Evolutionary conservation across 805 yeast genomes (phyloP).

Genomic region (Metschnikowia vanudenii): DNA sequence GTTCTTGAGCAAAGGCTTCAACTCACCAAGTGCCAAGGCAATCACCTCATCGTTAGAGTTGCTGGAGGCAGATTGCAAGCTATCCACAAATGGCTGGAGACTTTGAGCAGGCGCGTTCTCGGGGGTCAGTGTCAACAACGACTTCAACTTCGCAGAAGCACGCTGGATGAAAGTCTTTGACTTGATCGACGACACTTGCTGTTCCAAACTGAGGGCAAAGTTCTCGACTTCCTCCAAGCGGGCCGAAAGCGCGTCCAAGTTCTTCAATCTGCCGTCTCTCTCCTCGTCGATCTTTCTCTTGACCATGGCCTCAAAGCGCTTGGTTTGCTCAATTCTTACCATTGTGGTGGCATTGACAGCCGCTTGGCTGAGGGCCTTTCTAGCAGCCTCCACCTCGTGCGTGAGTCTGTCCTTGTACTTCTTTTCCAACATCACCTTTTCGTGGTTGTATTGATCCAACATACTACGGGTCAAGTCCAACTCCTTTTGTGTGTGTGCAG

Average conservation of each 20-base stretch:
- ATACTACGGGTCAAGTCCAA: constrained; percentile 57
- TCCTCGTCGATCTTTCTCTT: constrained; percentile 50
- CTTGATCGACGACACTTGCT: constrained; percentile 34
- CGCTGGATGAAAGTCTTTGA: constrained; percentile 32
- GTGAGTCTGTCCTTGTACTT: constrained; percentile 57
- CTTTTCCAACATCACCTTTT: constrained; percentile 57
- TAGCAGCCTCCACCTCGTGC: constrained; percentile 66
- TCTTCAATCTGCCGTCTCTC: constrained; percentile 75
- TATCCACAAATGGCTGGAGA: constrained; percentile 40
- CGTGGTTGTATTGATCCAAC: constrained; percentile 58
- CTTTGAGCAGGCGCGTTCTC: constrained; percentile 27
- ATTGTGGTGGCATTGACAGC: constrained; percentile 72
- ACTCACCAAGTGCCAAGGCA: constrained; percentile 30
- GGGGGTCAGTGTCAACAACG: constrained; percentile 25
- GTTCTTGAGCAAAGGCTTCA: constrained; percentile 36
- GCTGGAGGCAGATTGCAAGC: constrained; percentile 24
- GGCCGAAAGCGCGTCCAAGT: constrained; percentile 57
- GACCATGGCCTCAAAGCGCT: constrained; percentile 60
- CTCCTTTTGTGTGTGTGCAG: constrained; percentile 47
- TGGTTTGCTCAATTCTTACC: constrained; percentile 65
- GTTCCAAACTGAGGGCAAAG: constrained; percentile 45
- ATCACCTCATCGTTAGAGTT: constrained; percentile 35
- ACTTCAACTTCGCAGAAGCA: constrained; percentile 34
- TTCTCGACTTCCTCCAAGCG: constrained; percentile 57
- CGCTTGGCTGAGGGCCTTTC: constrained; percentile 60